Evolutionary conservation across 2,329 filamentous ascomycete genomes (phyloP).

Genomic region (Chaetomium olivaceum): DNA sequence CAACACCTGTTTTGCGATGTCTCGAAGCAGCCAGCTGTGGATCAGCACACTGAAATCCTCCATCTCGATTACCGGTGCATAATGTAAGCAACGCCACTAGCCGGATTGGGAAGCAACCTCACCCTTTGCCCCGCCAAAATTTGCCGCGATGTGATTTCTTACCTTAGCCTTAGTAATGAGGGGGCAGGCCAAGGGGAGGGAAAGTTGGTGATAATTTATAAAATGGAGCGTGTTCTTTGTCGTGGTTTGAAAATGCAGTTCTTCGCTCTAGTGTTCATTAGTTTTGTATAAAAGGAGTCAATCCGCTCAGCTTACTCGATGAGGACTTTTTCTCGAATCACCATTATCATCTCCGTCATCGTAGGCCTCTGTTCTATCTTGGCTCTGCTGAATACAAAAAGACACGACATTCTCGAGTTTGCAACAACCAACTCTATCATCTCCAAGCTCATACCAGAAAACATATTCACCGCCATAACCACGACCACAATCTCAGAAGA

Average conservation of each 20-base stretch:
- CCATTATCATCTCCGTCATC: constrained; percentile 42
- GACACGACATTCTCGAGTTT: constrained; percentile 37
- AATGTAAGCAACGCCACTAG: constrained; percentile 28
- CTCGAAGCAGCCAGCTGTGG: constrained; percentile 18
- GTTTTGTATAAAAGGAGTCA: constrained; percentile 9
- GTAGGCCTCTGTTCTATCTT: constrained; percentile 43
- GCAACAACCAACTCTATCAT: constrained; percentile 26
- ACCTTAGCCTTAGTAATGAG: constrained; percentile 22
- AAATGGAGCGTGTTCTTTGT: constrained; percentile 16
- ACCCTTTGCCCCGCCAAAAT: constrained; percentile 6
- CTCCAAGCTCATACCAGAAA: background rate
- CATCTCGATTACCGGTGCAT: constrained; percentile 22
- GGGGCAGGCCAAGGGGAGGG: background rate
- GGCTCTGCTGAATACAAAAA: constrained; percentile 30
- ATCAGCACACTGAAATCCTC: constrained; percentile 3
- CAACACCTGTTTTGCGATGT: background rate
- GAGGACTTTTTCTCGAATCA: constrained; percentile 38
- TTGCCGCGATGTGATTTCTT: constrained; percentile 5
- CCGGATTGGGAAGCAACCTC: constrained; percentile 10
- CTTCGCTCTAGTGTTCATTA: background rate
- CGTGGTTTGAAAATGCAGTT: background rate
- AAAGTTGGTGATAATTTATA: constrained; percentile 30
- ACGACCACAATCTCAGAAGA: background rate
- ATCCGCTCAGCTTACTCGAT: constrained; percentile 33
- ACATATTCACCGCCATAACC: background rate